phyloP scores from a whole-genome alignment of 2,329 filamentous ascomycete species.

The Aureobasidium sp. region DNA sequence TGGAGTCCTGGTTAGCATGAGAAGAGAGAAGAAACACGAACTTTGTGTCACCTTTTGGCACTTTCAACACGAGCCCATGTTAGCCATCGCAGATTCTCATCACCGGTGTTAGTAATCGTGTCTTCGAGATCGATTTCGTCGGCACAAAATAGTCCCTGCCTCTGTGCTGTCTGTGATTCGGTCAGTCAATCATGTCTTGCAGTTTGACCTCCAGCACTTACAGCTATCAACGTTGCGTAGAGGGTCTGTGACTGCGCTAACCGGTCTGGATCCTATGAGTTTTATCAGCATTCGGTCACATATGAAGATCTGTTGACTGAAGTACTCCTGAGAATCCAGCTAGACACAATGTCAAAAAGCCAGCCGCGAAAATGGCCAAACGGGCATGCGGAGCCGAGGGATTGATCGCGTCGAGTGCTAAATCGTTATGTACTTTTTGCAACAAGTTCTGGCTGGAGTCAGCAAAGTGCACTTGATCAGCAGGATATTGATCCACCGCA shows the following conservation, averaged over 20 bases:
- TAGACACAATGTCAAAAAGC: constrained; percentile 39
- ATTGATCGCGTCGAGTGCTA: constrained; percentile 34
- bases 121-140: constrained; percentile 39
- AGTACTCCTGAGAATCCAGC: constrained; percentile 41
- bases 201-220: constrained; percentile 16
- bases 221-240: constrained; percentile 41
- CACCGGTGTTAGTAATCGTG: constrained; percentile 29
- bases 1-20: background rate
- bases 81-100: constrained; percentile 39
- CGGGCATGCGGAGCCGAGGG: constrained; percentile 32
- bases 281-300: background rate
- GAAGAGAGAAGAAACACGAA: background rate
- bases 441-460: constrained; percentile 21
- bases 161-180: constrained; percentile 33
- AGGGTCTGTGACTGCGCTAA: constrained; percentile 42
- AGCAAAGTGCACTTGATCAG: background rate
- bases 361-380: constrained; percentile 39
- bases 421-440: constrained; percentile 34
- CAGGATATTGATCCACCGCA: background rate
- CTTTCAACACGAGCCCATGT: constrained; percentile 46
- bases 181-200: constrained; percentile 13
- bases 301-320: constrained; percentile 6
- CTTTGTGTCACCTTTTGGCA: constrained; percentile 31
- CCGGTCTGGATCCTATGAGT: constrained; percentile 26
- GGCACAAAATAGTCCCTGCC: constrained; percentile 41